Base-by-base conservation (phyloP, 495 filamentous ascomycete genomes). In the Penicillium diatomitis region DNA sequence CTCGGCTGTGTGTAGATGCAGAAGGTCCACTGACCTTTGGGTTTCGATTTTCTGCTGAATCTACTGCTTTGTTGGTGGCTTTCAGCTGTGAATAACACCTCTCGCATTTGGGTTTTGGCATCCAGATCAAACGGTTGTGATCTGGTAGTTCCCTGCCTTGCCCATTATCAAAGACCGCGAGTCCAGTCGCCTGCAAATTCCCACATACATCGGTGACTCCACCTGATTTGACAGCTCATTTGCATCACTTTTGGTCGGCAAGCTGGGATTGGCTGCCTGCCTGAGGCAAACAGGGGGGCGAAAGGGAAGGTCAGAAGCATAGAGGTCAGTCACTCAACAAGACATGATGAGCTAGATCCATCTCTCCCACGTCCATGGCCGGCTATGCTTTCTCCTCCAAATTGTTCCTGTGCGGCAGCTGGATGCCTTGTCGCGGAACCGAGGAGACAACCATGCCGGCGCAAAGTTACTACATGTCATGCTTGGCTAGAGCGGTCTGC, bases 181-280 rank as follows among this genome's bases (percentile, higher is more conserved):
- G 59, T 56, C 35, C 34, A 51, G 56, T 55, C 47, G 47, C 38
- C 48, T 41, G 60, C 54, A 60, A 51, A 57, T 59, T 53, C 58
- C 41, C 53, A 48, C 49, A 50, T 42, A 43, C 40, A 53, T 46
- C 28, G 45, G 44, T 56, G 58, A 55, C 55, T 61, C 60, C 57
- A 61, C 57, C 34, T 6, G 46, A 53, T 56, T 61, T 52, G 55
- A 61, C 60, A 63, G 57, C 57, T 63, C 60, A 61, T 55, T 61
- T 58, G 60, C 60, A 56, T 63, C 60, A 63, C 60, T 61, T 56
- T 34, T 48, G 20, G 49, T 47, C 46, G 57, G 37, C 52, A 46
- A 46, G 53, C 49, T 30, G 52, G 60, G 60, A 63, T 63, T 63
- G 60, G 60, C 58, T 54, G 60, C 54, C 60, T 63, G 57, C 57